A percentile compares a stretch with the other conserved stretches of the same genome.
These are phyloP conservation scores for Funneliformis mosseae DNA, from an alignment of 192 early-diverging fungal genomes.

Conservation along the genomic window DNA sequence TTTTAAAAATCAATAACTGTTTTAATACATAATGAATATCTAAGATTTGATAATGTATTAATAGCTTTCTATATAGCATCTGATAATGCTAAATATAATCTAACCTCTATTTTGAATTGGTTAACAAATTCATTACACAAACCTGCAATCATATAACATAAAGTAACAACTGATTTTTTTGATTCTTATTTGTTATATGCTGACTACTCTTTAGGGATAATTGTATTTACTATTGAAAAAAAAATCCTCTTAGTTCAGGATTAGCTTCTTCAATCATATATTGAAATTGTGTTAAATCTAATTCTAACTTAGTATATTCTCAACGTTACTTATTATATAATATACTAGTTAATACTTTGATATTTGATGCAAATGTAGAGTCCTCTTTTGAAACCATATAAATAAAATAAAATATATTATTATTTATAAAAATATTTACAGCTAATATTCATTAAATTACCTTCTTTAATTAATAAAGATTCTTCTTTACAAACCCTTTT, in stretches of 20 bases:
- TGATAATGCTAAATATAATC: background rate
- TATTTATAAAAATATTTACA: background rate
- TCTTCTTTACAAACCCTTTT: too few species aligned
- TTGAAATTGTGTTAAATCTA: too few species aligned
- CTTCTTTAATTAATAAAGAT: too few species aligned
- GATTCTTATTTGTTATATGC: too few species aligned
- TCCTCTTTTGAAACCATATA: background rate
- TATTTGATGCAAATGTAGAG: background rate
- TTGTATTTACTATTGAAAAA: too few species aligned
- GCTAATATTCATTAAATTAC: background rate
- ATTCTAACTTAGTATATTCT: too few species aligned
- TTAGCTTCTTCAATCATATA: too few species aligned
- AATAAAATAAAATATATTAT: too few species aligned
- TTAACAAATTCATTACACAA: conserved; percentile 19
- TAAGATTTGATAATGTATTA: background rate
- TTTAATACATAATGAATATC: background rate
- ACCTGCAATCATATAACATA: background rate
- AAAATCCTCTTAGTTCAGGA: too few species aligned
- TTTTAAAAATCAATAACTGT: background rate
- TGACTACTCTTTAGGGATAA: too few species aligned
- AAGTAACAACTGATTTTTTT: background rate
- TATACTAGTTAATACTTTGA: background rate
- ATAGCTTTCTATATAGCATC: too few species aligned
- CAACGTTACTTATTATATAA: too few species aligned
- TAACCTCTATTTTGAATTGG: background rate